Evolutionary conservation across 768 basidiomycete genomes (phyloP).

Genomic region (Mycena kentingensis): DNA sequence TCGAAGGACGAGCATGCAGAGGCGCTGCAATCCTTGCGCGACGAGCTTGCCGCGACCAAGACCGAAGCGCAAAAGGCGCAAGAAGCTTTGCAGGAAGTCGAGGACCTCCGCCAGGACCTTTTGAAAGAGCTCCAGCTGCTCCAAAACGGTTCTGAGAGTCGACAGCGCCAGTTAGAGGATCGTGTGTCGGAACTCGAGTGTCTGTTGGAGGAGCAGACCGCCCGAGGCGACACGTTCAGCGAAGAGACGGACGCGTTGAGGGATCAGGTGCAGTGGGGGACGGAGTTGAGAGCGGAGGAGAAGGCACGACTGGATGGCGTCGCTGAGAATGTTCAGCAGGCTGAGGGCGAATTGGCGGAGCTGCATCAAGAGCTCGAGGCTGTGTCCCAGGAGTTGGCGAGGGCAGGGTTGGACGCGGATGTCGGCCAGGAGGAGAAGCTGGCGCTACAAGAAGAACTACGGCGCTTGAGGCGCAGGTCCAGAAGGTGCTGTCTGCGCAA

Average conservation of each 20-base stretch:
- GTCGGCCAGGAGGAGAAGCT: constrained; percentile 52
- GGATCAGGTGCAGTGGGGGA: constrained; percentile 41
- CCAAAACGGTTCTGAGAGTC: constrained; percentile 3
- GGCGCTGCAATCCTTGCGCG: constrained; percentile 25
- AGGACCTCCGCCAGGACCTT: constrained; percentile 27
- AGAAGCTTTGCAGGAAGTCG: constrained; percentile 22
- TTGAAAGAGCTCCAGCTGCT: constrained; percentile 15
- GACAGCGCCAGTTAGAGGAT: constrained; percentile 29
- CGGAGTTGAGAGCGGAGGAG: constrained; percentile 37
- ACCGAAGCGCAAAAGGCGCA: constrained; percentile 24
- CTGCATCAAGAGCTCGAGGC: constrained; percentile 39
- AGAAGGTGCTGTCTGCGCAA: constrained; percentile 60
- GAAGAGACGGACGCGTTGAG: constrained; percentile 42
- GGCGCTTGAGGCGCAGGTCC: constrained; percentile 62
- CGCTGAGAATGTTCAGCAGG: constrained; percentile 34
- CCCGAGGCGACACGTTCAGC: constrained; percentile 39
- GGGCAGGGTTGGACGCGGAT: constrained; percentile 38
- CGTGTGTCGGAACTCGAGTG: constrained; percentile 38
- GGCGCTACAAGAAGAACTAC: constrained; percentile 56
- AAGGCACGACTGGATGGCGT: constrained; percentile 28
- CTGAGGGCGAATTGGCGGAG: constrained; percentile 36
- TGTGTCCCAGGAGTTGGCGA: constrained; percentile 43
- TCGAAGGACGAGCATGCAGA: constrained; percentile 15
- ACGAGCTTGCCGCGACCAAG: constrained; percentile 28
- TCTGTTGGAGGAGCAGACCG: constrained; percentile 37